These are phyloP conservation scores for Aspergillus nanangensis DNA, from an alignment of 495 filamentous ascomycete genomes.

Conservation along the genomic window DNA sequence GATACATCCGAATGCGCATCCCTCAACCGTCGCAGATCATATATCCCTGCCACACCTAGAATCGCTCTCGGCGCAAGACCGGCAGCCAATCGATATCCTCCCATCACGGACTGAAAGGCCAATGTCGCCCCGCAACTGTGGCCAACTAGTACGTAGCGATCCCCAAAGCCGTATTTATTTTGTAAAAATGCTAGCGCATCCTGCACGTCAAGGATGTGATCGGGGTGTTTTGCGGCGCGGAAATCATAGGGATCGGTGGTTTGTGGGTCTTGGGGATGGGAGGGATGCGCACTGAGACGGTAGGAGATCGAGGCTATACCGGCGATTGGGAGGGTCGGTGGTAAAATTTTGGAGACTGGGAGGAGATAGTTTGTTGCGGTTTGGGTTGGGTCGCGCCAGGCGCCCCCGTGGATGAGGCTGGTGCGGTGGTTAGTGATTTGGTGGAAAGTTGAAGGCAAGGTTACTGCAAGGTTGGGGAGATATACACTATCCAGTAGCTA, in stretches of 20 bases:
- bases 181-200: slow-evolving; percentile 59
- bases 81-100: background rate
- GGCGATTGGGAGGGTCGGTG: slow-evolving; percentile 36
- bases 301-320: slow-evolving; percentile 75
- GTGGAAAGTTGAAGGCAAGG: no score
- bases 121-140: slow-evolving; percentile 76
- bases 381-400: slow-evolving; percentile 74
- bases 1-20: slow-evolving; percentile 39
- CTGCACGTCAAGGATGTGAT: slow-evolving; percentile 68
- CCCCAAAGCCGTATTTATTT: slow-evolving; percentile 43
- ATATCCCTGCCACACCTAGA: slow-evolving; percentile 61
- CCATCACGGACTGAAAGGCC: slow-evolving; percentile 63
- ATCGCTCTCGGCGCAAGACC: slow-evolving; percentile 38
- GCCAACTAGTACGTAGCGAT: slow-evolving; percentile 62
- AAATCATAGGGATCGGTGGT: slow-evolving; percentile 30
- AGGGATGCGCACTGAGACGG: slow-evolving; percentile 70
- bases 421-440: no score
- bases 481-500: no score
- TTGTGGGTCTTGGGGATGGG: slow-evolving; percentile 46
- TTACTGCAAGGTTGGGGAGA: no score
- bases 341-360: slow-evolving; percentile 23
- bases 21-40: slow-evolving; percentile 55
- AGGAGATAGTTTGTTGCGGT: slow-evolving; percentile 44
- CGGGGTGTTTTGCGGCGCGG: slow-evolving; percentile 59
- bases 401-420: slow-evolving; percentile 84